phyloP scores from a whole-genome alignment of 208 protist species.

The Trypanosoma congolense region DNA sequence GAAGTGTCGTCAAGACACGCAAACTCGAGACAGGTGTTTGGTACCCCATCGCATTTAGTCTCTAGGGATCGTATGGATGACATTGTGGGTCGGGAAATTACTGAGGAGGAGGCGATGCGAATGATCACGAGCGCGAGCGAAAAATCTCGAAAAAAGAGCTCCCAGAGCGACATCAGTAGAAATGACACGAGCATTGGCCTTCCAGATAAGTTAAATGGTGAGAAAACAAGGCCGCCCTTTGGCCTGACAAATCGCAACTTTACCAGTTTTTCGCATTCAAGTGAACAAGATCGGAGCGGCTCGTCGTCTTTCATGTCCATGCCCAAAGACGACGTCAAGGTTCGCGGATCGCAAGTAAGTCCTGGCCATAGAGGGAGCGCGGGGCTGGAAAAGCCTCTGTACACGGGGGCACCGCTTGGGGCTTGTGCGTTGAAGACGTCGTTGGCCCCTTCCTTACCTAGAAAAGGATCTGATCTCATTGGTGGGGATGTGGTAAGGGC shows the following conservation, averaged over 20 bases:
- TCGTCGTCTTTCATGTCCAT: too few relatives aligned
- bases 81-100: constrained; percentile 25
- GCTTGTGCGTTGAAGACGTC: background rate
- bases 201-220: background rate
- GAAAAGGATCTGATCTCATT: constrained; percentile 4
- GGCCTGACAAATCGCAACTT: too few relatives aligned
- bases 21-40: too few relatives aligned
- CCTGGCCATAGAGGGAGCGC: too few relatives aligned
- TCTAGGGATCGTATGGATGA: background rate
- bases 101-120: constrained; percentile 27
- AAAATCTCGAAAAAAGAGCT: too few relatives aligned
- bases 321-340: too few relatives aligned
- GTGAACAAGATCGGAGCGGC: too few relatives aligned
- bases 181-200: background rate
- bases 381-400: too few relatives aligned
- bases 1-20: background rate
- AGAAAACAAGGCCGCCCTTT: background rate
- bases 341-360: too few relatives aligned
- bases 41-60: background rate
- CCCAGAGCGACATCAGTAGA: background rate
- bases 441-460: background rate
- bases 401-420: too few relatives aligned
- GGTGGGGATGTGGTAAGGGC: constrained; percentile 39
- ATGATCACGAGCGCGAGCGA: constrained; percentile 7
- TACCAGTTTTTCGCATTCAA: too few relatives aligned